Conservation (phyloP, 768 basidiomycete genomes). For the Lactifluus rugatus region DNA sequence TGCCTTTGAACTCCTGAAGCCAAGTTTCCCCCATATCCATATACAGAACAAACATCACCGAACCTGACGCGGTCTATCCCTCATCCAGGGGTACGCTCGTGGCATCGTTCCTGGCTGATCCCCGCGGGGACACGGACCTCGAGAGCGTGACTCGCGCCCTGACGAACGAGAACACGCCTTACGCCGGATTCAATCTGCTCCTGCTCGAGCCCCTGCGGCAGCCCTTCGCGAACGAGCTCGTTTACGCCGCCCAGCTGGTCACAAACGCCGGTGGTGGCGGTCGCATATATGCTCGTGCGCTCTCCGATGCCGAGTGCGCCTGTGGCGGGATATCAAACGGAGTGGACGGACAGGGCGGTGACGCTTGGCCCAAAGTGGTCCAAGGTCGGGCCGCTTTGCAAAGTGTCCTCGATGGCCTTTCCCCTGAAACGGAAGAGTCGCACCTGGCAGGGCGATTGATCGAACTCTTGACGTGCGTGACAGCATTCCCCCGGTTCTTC, state of each 20-base stretch:
- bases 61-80: conserved; percentile 38
- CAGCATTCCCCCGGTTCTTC: conserved; percentile 3
- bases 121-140: conserved; percentile 28
- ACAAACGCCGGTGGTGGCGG: conserved; percentile 70
- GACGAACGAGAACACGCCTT: conserved; percentile 39
- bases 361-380: conserved; percentile 66
- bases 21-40: neutral
- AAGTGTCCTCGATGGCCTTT: conserved; percentile 32
- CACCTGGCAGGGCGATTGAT: conserved; percentile 52
- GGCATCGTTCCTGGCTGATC: conserved; percentile 53
- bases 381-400: conserved; percentile 44
- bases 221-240: conserved; percentile 22
- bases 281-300: conserved; percentile 40
- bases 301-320: conserved; percentile 39
- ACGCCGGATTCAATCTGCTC: conserved; percentile 76
- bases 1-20: neutral
- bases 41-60: conserved; percentile 77
- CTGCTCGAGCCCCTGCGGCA: conserved; percentile 40
- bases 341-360: conserved; percentile 49
- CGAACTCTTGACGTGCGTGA: conserved; percentile 57
- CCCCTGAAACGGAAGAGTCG: conserved; percentile 33
- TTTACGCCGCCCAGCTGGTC: conserved; percentile 46
- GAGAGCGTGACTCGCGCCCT: conserved; percentile 41
- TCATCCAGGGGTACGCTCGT: conserved; percentile 63
- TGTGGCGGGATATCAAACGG: conserved; percentile 69